Evolutionary conservation across 306 rosid species (phyloP), one percentile per base, ranked within the genome.

Genomic region (Inga leiocalycina): DNA sequence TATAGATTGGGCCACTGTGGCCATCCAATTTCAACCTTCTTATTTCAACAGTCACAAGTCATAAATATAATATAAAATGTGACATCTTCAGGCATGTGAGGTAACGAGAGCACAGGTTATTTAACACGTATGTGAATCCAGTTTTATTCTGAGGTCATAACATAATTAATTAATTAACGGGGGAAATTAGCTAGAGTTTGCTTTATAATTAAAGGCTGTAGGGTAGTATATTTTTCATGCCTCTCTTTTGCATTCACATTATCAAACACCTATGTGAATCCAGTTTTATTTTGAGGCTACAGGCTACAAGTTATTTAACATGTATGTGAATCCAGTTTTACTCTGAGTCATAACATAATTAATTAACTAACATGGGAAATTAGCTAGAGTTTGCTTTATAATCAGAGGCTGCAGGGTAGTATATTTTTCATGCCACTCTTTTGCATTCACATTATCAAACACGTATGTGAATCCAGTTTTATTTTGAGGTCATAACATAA

Each of bases 381-480:
- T 5, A 5, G 8, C 41, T 39, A 39, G 41, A 39, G 1, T 5
- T 39, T 39, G 8, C 41, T 39, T 39, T 39, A 37, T 37, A 37
- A 20, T n/a, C 8, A n/a, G 64, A 20, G 64, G 64, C 30, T 57
- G 8, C 11, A 57, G 24, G 4, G 62, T 20, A 10, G 41, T 39
- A 35, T 20, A 12, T 71, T 71, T 44, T 82, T 10, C n/a, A 37
- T 19, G 64, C 19, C 51, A 45, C 64, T 34, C 52, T 20, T 71
- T 3, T 32, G 8, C 14, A 74, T 83, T 86, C 85, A 86, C 82
- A 80, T 77, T 5, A 39, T 39, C 41, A 39, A 45, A 81, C 49
- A 39, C 43, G 3, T 17, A 34, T 66, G 3, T 14, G 77, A 39
- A 39, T 39, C 41, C 41, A 39, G 41, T 5, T 39, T 39, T 39